These are phyloP conservation scores for Chalciporus sp. DNA, from an alignment of 1,284 basidiomycete genomes.

Conservation along the genomic window DNA sequence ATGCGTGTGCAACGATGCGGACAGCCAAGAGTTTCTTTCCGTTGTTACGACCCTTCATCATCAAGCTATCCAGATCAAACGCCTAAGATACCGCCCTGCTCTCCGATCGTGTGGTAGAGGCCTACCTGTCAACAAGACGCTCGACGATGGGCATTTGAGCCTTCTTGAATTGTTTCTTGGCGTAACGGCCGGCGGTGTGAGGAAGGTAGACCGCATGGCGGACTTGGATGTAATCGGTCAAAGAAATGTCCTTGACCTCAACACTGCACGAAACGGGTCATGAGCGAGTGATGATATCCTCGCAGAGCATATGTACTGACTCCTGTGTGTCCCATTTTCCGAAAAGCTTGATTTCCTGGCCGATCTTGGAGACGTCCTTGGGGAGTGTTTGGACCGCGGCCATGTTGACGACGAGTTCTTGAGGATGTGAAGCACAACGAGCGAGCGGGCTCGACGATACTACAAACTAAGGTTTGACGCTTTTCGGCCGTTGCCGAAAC, in stretches of 20 bases:
- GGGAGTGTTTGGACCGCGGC: slow-evolving; percentile 72
- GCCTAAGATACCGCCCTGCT: slow-evolving; percentile 2
- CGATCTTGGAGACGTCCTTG: slow-evolving; percentile 82
- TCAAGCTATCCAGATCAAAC: slow-evolving; percentile 58
- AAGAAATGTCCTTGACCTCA: slow-evolving; percentile 98
- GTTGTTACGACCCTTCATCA: slow-evolving; percentile 99
- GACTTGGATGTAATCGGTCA: slow-evolving; percentile 99
- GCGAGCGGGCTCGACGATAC: slow-evolving; percentile 25
- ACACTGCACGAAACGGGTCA: slow-evolving; percentile 56
- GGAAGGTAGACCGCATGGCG: slow-evolving; percentile 97
- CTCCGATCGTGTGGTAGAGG: background rate
- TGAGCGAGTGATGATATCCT: slow-evolving; percentile 12
- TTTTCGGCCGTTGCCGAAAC: slow-evolving; percentile 29
- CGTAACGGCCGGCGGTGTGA: slow-evolving; percentile 99
- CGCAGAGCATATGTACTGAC: slow-evolving; percentile 51
- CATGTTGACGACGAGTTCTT: slow-evolving; percentile 46
- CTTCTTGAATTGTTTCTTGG: slow-evolving; percentile 99
- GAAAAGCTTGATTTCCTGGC: slow-evolving; percentile 91
- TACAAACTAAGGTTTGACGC: slow-evolving; percentile 29
- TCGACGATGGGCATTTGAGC: slow-evolving; percentile 99
- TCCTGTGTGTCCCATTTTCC: slow-evolving; percentile 97
- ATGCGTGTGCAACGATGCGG: slow-evolving; percentile 99
- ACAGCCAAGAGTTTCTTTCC: slow-evolving; percentile 99
- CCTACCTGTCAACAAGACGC: slow-evolving; percentile 96
- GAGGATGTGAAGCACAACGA: slow-evolving; percentile 35